These are phyloP conservation scores for Cryptosporidium viatorum DNA, from an alignment of 169 alveolate genomes.

Conservation along the genomic window DNA sequence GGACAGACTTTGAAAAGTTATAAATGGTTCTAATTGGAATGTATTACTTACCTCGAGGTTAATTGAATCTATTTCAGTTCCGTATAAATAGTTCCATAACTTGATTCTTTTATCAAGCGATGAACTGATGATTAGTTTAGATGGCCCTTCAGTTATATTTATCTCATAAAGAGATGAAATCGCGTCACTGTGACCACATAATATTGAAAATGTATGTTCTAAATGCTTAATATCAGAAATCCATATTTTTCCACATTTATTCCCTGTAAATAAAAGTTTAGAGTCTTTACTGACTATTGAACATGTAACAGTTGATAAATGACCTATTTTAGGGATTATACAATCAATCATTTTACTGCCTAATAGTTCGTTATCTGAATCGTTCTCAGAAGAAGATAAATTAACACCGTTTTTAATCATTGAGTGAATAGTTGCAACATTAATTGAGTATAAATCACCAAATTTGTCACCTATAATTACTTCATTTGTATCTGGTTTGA, in stretches of 20 bases:
- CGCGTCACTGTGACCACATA: constrained; percentile 54
- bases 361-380: not conserved
- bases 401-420: not conserved
- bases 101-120: constrained; percentile 55
- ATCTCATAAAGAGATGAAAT: constrained; percentile 42
- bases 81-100: constrained; percentile 24
- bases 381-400: not conserved
- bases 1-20: constrained; percentile 2
- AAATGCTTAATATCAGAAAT: constrained; percentile 12
- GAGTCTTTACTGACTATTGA: not conserved
- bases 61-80: constrained; percentile 26
- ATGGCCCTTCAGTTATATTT: not conserved
- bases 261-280: constrained; percentile 29
- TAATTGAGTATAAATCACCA: constrained; percentile 51
- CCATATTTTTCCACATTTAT: constrained; percentile 69
- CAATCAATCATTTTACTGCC: not conserved
- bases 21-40: not conserved
- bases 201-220: constrained; percentile 48
- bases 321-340: constrained; percentile 43
- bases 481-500: constrained; percentile 3
- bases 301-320: constrained; percentile 55
- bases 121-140: constrained; percentile 2
- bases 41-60: constrained; percentile 46
- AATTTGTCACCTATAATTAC: constrained; percentile 38
- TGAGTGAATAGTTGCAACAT: not conserved